phyloP scores from a whole-genome alignment of 148 eudicot species.

The Cornus controversa region DNA sequence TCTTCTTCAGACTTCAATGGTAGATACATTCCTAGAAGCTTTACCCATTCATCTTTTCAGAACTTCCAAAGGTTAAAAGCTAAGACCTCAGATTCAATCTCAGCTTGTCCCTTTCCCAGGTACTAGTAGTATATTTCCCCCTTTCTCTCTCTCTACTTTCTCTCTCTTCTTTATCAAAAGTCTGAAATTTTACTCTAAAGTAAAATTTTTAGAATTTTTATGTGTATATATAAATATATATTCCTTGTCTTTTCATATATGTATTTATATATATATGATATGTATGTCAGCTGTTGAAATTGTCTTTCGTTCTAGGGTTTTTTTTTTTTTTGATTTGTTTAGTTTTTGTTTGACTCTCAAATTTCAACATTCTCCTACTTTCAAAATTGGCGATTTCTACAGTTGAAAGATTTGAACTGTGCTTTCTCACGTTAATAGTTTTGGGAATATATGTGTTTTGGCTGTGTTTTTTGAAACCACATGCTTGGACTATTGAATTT shows the following conservation, averaged over 20 bases:
- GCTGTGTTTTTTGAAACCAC: background rate
- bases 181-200: slow-evolving; percentile 4
- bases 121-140: too few relatives aligned
- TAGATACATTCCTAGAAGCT: background rate
- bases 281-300: background rate
- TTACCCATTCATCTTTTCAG: slow-evolving; percentile 2
- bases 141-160: background rate
- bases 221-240: background rate
- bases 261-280: background rate
- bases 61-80: background rate
- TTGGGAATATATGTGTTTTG: background rate
- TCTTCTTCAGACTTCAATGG: background rate
- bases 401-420: background rate
- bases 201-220: slow-evolving; percentile 1
- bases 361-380: background rate
- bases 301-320: background rate
- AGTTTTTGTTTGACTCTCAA: slow-evolving; percentile 2
- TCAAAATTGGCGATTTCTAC: background rate
- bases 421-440: background rate
- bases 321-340: background rate
- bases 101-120: slow-evolving; percentile 7
- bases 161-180: slow-evolving; percentile 5
- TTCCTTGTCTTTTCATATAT: background rate
- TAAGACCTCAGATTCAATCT: slow-evolving; percentile 11
- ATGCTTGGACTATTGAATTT: slow-evolving; percentile 8